phyloP scores from a whole-genome alignment of 1,284 basidiomycete species.

The Volvariella volvacea region DNA sequence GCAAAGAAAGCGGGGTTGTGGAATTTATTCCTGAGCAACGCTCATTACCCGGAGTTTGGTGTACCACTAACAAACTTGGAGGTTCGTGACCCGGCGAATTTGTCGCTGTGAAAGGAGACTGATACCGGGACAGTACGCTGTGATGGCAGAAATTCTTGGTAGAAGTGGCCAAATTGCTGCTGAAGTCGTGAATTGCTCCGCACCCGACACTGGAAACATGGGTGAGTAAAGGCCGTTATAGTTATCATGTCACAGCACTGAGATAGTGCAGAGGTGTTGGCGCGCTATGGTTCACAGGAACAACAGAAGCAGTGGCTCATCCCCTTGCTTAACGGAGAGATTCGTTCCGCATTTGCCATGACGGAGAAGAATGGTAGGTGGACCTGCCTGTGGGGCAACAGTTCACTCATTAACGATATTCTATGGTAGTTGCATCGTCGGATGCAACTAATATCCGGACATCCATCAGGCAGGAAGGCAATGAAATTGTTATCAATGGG shows the following conservation, averaged over 20 bases:
- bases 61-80: conserved; percentile 91
- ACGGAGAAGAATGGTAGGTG: conserved; percentile 81
- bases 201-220: conserved; percentile 96
- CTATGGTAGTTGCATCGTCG: conserved; percentile 91
- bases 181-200: conserved; percentile 87
- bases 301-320: conserved; percentile 91
- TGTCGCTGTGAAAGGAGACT: conserved; percentile 4
- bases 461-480: conserved; percentile 78
- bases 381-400: conserved; percentile 4
- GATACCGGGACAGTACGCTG: conserved; percentile 65
- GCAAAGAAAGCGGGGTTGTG: conserved; percentile 88
- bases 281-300: conserved; percentile 82
- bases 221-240: conserved; percentile 41
- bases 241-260: too few species aligned
- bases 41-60: conserved; percentile 85
- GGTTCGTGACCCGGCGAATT: conserved; percentile 33
- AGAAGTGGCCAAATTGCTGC: conserved; percentile 78
- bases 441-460: conserved; percentile 96
- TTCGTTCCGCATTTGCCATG: conserved; percentile 92
- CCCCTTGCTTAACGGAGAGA: conserved; percentile 88
- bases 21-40: conserved; percentile 95
- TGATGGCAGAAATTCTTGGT: conserved; percentile 94
- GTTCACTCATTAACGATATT: neutral
- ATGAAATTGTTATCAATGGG: conserved; percentile 91
- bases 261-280: conserved; percentile 76